A percentile compares a stretch with the other conserved stretches of the same genome.
Evolutionary conservation across 2,329 filamentous ascomycete species (phyloP).

Genomic region (Shiraia bambusicola): DNA sequence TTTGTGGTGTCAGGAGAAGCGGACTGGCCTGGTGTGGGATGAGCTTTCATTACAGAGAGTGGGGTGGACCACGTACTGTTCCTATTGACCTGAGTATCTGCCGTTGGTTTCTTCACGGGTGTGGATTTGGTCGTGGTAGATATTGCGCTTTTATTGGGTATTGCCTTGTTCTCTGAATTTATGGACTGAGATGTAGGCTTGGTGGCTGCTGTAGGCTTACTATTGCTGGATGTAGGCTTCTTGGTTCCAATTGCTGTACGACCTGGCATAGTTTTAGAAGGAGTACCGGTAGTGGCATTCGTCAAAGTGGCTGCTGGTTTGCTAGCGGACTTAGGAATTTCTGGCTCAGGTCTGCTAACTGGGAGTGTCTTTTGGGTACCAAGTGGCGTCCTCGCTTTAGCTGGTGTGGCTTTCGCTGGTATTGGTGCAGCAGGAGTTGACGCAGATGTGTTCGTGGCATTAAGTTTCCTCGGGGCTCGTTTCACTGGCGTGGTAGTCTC

Average conservation of each 20-base stretch:
- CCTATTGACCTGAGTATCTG: constrained; percentile 25
- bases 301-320: constrained; percentile 28
- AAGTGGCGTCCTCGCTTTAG: constrained; percentile 19
- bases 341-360: no score
- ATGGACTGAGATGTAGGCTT: constrained; percentile 14
- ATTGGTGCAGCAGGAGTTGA: constrained; percentile 7
- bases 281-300: constrained; percentile 6
- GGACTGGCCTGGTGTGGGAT: constrained; percentile 28
- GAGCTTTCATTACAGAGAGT: constrained; percentile 23
- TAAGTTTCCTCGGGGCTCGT: constrained; percentile 22
- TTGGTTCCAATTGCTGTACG: constrained; percentile 22
- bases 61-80: constrained; percentile 31
- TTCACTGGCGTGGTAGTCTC: constrained; percentile 26
- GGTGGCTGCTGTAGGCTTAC: constrained; percentile 15
- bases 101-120: constrained; percentile 27
- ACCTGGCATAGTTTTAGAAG: constrained; percentile 2
- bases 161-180: constrained; percentile 8
- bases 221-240: constrained; percentile 13
- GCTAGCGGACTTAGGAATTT: constrained; percentile 13
- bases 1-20: constrained; percentile 11
- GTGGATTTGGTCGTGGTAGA: constrained; percentile 17
- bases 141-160: constrained; percentile 12
- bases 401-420: constrained; percentile 13
- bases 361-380: constrained; percentile 26
- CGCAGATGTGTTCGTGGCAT: constrained; percentile 9